Percentiles rank a stretch among this genome's conserved stretches.
Conservation (phyloP, 169 alveolate species). For the Plasmodium gallinaceum region DNA sequence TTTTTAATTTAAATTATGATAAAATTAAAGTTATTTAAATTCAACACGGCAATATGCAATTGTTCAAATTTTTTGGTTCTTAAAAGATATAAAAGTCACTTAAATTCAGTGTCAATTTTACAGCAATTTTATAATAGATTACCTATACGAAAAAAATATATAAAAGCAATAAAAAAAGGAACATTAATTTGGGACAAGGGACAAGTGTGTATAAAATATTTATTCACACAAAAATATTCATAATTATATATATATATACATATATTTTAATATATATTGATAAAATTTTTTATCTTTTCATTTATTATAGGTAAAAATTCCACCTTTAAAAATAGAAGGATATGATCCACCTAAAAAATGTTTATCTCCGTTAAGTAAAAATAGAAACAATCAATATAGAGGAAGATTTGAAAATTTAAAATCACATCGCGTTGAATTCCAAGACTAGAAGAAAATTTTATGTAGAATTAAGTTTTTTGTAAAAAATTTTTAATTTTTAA, state of each 20-base stretch:
- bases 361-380: slow-evolving; percentile 77
- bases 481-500: too few species aligned
- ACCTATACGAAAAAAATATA: slow-evolving; percentile 85
- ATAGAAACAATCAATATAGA: slow-evolving; percentile 65
- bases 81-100: slow-evolving; percentile 77
- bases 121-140: slow-evolving; percentile 88
- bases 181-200: slow-evolving; percentile 90
- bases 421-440: slow-evolving; percentile 70
- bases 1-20: slow-evolving; percentile 4
- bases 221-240: not conserved
- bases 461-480: too few species aligned
- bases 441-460: slow-evolving; percentile 8
- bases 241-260: not conserved
- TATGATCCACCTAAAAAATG: slow-evolving; percentile 87
- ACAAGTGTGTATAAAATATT: slow-evolving; percentile 79
- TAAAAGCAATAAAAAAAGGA: slow-evolving; percentile 86
- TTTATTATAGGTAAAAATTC: slow-evolving; percentile 81
- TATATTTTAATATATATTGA: not conserved
- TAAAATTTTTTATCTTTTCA: not conserved
- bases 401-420: slow-evolving; percentile 48
- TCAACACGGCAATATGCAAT: slow-evolving; percentile 1
- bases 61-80: slow-evolving; percentile 16
- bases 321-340: slow-evolving; percentile 84
- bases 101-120: slow-evolving; percentile 86
- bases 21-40: not conserved